Conservation (phyloP, 148 eudicot species). For the Tetragonia tetragonoides region DNA sequence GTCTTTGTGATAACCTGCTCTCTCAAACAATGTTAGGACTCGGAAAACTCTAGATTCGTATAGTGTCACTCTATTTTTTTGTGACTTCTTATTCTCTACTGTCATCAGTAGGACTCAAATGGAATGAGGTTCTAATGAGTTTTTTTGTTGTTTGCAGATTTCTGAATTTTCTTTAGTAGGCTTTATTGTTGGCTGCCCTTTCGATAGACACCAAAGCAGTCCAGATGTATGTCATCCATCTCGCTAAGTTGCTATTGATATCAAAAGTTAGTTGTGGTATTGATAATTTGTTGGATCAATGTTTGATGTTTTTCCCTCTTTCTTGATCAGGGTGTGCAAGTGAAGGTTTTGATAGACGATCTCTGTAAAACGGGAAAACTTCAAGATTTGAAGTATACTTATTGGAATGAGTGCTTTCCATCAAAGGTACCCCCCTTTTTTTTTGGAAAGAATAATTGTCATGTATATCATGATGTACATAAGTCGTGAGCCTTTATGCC, state of each 20-base stretch:
- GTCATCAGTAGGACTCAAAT: background rate
- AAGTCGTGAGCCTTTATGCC: background rate
- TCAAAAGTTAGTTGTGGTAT: background rate
- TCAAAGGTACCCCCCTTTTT: constrained; percentile 51
- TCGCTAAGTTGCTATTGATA: background rate
- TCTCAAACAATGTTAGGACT: background rate
- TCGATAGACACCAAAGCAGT: constrained; percentile 37
- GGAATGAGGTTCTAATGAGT: background rate
- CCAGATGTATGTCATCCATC: constrained; percentile 44
- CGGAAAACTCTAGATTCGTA: background rate
- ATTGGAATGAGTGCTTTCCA: constrained; percentile 82
- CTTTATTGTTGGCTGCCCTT: constrained; percentile 74
- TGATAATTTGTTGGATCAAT: background rate
- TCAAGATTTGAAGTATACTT: constrained; percentile 67
- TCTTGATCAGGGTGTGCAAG: constrained; percentile 57
- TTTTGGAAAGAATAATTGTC: background rate
- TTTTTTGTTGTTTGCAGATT: constrained; percentile 44
- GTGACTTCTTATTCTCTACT: background rate
- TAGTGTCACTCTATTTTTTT: background rate
- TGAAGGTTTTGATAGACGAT: constrained; percentile 66
- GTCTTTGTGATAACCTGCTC: background rate
- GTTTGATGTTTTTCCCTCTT: constrained; percentile 13
- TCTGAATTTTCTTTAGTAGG: constrained; percentile 55
- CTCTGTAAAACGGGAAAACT: constrained; percentile 72
- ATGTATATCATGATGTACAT: background rate